Conservation (phyloP, 352 stramenopile species). For the Phytopythium sindhum region DNA sequence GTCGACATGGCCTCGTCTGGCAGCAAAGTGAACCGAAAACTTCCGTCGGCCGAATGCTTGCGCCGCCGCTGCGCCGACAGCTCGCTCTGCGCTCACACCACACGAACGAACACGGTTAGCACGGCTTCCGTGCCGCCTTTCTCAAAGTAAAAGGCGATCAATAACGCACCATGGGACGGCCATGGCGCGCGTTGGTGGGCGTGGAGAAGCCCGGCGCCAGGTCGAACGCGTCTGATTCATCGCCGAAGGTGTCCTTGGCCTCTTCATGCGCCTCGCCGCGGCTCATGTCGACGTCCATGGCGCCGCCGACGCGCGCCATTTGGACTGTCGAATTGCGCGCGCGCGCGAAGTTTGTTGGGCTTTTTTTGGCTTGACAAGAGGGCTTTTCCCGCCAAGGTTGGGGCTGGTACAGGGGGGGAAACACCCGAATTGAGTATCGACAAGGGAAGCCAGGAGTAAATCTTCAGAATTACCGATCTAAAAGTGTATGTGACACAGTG, state of each 20-base stretch:
- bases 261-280: conserved; percentile 17
- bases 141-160: too few relatives aligned
- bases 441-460: too few relatives aligned
- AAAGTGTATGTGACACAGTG: too few relatives aligned
- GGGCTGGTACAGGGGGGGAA: neutral
- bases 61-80: conserved; percentile 22
- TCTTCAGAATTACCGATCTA: too few relatives aligned
- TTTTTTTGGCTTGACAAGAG: neutral
- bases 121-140: too few relatives aligned
- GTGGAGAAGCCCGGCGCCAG: conserved; percentile 17
- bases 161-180: conserved; percentile 8
- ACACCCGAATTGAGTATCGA: neutral
- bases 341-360: neutral
- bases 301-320: conserved; percentile 6
- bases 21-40: conserved; percentile 62
- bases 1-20: conserved; percentile 28
- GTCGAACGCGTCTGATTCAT: conserved; percentile 6
- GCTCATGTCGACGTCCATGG: conserved; percentile 29
- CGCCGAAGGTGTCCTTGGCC: conserved; percentile 7
- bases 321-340: neutral
- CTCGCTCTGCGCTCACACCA: neutral
- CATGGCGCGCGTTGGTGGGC: conserved; percentile 9
- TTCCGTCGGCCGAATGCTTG: conserved; percentile 18
- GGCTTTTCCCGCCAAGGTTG: conserved; percentile 2
- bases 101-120: neutral